A percentile compares a stretch with the other conserved stretches of the same genome.
phyloP scores from a whole-genome alignment of 768 basidiomycete genomes.

The Leccinum incarnatum region DNA sequence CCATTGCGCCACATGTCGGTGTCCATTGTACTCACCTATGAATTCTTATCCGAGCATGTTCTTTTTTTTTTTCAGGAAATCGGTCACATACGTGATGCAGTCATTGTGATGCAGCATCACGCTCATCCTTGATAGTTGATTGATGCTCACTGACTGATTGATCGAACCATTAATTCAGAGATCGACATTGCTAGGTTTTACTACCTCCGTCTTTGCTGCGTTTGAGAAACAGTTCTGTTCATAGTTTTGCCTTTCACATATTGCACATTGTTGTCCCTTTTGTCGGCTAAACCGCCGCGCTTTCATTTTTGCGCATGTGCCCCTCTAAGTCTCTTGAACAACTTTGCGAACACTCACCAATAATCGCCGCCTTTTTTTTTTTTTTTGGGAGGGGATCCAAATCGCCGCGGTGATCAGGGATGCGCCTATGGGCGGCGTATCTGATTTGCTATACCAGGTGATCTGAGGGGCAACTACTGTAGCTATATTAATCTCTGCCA shows the following conservation, averaged over 20 bases:
- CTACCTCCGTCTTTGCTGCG: constrained; percentile 14
- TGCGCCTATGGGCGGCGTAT: no score
- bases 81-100: constrained; percentile 54
- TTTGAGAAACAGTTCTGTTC: constrained; percentile 14
- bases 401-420: no score
- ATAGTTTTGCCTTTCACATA: not conserved
- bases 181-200: constrained; percentile 4
- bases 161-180: not conserved
- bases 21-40: not conserved
- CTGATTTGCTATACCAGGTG: no score
- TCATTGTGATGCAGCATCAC: constrained; percentile 53
- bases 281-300: not conserved
- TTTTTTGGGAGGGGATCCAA: no score
- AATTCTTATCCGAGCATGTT: not conserved
- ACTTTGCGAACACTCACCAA: not conserved
- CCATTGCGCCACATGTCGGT: constrained; percentile 36
- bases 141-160: not conserved
- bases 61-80: constrained; percentile 1
- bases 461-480: no score
- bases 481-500: no score
- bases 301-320: not conserved
- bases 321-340: not conserved
- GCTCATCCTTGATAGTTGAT: constrained; percentile 48
- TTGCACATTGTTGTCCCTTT: no score
- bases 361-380: no score